Conservation (phyloP, 495 filamentous ascomycete species). For the Penicillium argentinense region DNA sequence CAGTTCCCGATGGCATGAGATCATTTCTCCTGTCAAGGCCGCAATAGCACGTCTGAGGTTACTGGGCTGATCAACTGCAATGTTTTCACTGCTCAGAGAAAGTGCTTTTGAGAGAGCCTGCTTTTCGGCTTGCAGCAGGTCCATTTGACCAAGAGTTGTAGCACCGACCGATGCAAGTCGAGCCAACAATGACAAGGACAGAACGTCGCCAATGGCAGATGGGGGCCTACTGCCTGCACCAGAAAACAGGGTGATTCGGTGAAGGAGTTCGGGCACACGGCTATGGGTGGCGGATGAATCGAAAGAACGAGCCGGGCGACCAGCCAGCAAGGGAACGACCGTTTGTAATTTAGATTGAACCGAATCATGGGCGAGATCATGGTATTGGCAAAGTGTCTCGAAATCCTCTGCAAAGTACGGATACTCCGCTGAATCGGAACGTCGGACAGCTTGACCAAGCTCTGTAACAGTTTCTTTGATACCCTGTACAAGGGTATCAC, state of each 20-base stretch:
- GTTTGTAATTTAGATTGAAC: slow-evolving; percentile 24
- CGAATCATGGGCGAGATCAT: slow-evolving; percentile 36
- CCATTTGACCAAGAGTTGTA: slow-evolving; percentile 59
- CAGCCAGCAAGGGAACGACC: slow-evolving; percentile 41
- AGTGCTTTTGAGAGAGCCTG: slow-evolving; percentile 58
- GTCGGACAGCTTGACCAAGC: slow-evolving; percentile 47
- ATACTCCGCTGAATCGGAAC: slow-evolving; percentile 36
- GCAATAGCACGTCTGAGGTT: slow-evolving; percentile 50
- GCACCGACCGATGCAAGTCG: slow-evolving; percentile 53
- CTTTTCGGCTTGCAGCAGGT: slow-evolving; percentile 65
- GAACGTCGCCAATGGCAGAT: slow-evolving; percentile 48
- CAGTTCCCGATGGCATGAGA: slow-evolving; percentile 43
- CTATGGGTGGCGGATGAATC: slow-evolving; percentile 33
- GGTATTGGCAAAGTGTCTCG: slow-evolving; percentile 64
- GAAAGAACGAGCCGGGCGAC: slow-evolving; percentile 37
- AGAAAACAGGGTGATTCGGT: slow-evolving; percentile 39
- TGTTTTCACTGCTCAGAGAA: slow-evolving; percentile 42
- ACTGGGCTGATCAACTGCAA: slow-evolving; percentile 46
- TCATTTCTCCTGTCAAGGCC: slow-evolving; percentile 48
- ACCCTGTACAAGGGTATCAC: slow-evolving; percentile 38
- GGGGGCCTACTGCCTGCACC: slow-evolving; percentile 28
- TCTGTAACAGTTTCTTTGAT: slow-evolving; percentile 58
- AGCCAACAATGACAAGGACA: slow-evolving; percentile 56
- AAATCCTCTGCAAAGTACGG: slow-evolving; percentile 61
- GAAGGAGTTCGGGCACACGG: slow-evolving; percentile 35